phyloP scores from a whole-genome alignment of 768 basidiomycete genomes.

The Lactarius pseudohatsudake region DNA sequence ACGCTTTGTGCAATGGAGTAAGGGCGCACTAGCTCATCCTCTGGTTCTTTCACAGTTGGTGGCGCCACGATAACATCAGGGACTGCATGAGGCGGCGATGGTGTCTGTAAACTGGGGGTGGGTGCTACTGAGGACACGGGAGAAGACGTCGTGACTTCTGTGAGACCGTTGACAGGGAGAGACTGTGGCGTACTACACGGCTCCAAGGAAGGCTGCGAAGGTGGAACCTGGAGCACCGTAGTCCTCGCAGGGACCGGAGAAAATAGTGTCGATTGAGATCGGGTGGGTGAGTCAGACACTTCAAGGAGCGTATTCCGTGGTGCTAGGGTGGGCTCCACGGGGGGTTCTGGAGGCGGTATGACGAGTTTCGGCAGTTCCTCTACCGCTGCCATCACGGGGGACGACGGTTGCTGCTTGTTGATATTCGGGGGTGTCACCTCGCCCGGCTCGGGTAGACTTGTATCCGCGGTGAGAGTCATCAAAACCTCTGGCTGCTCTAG shows the following conservation, averaged over 20 bases:
- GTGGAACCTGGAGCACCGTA: neutral
- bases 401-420: neutral
- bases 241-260: neutral
- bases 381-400: neutral
- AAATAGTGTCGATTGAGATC: conserved; percentile 8
- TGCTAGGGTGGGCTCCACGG: neutral
- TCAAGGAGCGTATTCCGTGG: conserved; percentile 4
- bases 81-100: conserved; percentile 32
- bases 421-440: neutral
- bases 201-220: conserved; percentile 9
- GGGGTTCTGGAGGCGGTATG: conserved; percentile 6
- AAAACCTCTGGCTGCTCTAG: neutral
- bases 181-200: conserved; percentile 4
- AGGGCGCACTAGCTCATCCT: conserved; percentile 25
- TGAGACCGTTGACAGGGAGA: conserved; percentile 9
- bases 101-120: conserved; percentile 28
- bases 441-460: neutral
- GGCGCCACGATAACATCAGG: conserved; percentile 30
- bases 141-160: conserved; percentile 17
- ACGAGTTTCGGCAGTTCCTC: conserved; percentile 10
- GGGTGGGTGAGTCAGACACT: conserved; percentile 2
- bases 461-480: neutral
- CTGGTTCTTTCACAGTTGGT: conserved; percentile 21
- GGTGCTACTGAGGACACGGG: conserved; percentile 20
- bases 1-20: conserved; percentile 16